Base-by-base conservation (phyloP, 805 yeast species). In the Millerozyma acaciae region DNA sequence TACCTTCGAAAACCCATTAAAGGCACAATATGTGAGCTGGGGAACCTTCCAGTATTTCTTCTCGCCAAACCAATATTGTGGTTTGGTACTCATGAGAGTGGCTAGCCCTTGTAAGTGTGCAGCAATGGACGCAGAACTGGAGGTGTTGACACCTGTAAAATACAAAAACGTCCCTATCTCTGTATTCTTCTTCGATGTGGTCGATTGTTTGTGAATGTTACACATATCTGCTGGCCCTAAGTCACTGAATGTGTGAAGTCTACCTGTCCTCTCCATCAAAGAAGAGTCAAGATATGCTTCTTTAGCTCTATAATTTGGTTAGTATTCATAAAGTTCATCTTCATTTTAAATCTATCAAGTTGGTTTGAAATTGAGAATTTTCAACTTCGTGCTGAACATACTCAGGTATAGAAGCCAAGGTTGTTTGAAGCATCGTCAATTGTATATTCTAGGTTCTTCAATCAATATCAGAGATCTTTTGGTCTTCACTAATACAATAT, bases 11-110 rank as follows among this genome's bases (percentile, higher is more conserved):
- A 81, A 66, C 5, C 66, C 66, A 52, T 81, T 81, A 62, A 75
- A 81, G 8, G 79, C 61, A 30, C 85, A 79, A 49, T 79, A 80
- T 0, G 83, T 75, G 28, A 84, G 77, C 49, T 80, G 76, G n/a
- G 78, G 75, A 8, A 84, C 85, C 45, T 76, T 78, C 73, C 78
- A 84, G 39, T 70, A 70, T 48, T 75, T 83, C 42, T 68, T 71
- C 50, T 79, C 85, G 9, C 89, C 88, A 61, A 83, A 84, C 95
- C 95, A 84, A 28, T 74, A 62, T 53, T 84, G 95, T 20, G 74
- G 62, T 38, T 73, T 76, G 16, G 72, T 56, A 9, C 68, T 62
- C 19, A 84, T 77, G 22, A 79, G 64, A 34, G 75, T 83, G 21
- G 87, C 80, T 42, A 84, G 54, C 5, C 76, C 72, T 51, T 82